A percentile compares a stretch with the other conserved stretches of the same genome.
phyloP scores from a whole-genome alignment of 306 rosid genomes.

The Glycine latifolia region DNA sequence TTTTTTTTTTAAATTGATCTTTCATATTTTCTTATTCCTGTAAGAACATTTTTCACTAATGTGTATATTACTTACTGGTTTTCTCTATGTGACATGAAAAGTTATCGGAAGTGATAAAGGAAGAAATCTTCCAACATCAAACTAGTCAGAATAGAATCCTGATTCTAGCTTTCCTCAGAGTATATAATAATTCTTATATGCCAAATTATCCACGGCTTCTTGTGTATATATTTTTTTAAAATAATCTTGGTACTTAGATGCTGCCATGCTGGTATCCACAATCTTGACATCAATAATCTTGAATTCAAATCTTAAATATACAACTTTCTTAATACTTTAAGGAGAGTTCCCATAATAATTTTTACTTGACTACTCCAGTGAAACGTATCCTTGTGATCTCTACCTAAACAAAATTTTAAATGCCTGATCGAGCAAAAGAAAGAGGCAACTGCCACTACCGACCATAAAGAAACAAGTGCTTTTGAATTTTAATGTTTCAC shows the following conservation, averaged over 20 bases:
- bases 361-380: neutral
- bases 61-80: no score
- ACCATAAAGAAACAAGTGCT: conserved; percentile 24
- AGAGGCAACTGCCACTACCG: conserved; percentile 10
- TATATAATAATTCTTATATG: conserved; percentile 44
- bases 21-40: no score
- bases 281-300: neutral
- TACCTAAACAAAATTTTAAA: neutral
- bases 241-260: neutral
- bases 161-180: neutral
- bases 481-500: neutral
- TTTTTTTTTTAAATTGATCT: no score
- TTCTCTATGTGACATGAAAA: no score
- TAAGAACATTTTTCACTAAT: no score
- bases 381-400: neutral
- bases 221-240: no score
- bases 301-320: neutral
- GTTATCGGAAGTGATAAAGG: no score
- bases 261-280: neutral
- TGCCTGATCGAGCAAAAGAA: neutral
- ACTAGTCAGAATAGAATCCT: no score
- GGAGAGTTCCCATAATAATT: no score
- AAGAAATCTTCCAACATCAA: no score
- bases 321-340: neutral
- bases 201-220: conserved; percentile 10